Base-by-base conservation (phyloP, 805 yeast species). In the Wickerhamomyces pijperi region DNA sequence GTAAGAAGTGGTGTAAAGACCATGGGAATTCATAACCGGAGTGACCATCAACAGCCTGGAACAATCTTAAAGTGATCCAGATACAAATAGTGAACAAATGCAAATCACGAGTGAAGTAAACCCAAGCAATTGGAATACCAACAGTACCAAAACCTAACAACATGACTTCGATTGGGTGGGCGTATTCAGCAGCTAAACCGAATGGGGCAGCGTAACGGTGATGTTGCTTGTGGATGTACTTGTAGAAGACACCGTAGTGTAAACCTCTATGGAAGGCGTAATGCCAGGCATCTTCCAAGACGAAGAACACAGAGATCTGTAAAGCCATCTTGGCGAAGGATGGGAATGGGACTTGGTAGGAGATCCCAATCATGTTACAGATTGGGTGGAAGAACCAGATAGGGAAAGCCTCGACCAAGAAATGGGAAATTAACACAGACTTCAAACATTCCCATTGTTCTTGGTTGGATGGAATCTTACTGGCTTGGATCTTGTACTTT, bases 21-120 rank as follows among this genome's bases (percentile, higher is more conserved):
- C 92, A 78, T 46, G 97, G 97, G 76, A 88, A 88, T 58, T 88
- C 97, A 64, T 88, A 90, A 42, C 97, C 97, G 12, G 96, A 86
- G 62, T 88, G 97, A 17, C 96, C 81, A 59, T 88, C 97, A 43
- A 88, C 88, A 21, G 97, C 97, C 71, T 88, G 97, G 67, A 81
- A 78, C 49, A 88, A 74, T 62, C 97, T 76, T 53, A 84, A 63
- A 6, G 82, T 70, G 51, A 88, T 81, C 97, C 97, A 88, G 39
- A 78, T 47, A 55, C 84, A 78, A 43, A 87, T 75, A 18, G 97
- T 88, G 64, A 85, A 78, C 50, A 90, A 65, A 59, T 88, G 97
- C 58, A 88, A 70, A 56, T 78, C 65, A 42, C 78, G 72, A 36
- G 90, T 75, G 57, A 81, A 63, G 58, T 73, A 73, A 48, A 86